These are phyloP conservation scores for Aspergillus steynii DNA, from an alignment of 495 filamentous ascomycete species.

Conservation along the genomic window DNA sequence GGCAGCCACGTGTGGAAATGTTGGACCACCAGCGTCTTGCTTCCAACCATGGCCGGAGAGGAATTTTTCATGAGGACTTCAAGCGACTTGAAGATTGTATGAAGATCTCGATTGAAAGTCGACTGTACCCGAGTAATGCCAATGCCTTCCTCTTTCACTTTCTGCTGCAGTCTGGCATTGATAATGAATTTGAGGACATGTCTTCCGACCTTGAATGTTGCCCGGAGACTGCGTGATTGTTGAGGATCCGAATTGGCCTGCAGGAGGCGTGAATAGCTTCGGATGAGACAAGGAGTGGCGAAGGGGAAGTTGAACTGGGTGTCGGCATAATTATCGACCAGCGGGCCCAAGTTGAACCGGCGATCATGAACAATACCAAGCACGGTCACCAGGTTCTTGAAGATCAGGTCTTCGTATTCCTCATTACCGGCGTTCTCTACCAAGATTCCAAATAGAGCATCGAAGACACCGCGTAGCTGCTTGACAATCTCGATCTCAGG, in stretches of 20 bases:
- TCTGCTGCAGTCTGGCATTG: slow-evolving; percentile 82
- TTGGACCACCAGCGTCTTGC: slow-evolving; percentile 92
- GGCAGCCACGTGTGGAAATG: slow-evolving; percentile 97
- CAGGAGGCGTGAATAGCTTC: slow-evolving; percentile 81
- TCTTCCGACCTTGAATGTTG: slow-evolving; percentile 91
- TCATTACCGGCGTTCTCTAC: slow-evolving; percentile 86
- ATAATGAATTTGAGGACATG: slow-evolving; percentile 96
- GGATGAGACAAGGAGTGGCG: slow-evolving; percentile 85
- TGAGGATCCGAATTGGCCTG: slow-evolving; percentile 76
- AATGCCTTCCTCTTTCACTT: slow-evolving; percentile 83
- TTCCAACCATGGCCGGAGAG: slow-evolving; percentile 83
- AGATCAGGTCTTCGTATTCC: slow-evolving; percentile 89
- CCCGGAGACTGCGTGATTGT: slow-evolving; percentile 78
- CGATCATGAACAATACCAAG: slow-evolving; percentile 93
- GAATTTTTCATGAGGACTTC: slow-evolving; percentile 85
- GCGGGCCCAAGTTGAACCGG: slow-evolving; percentile 83
- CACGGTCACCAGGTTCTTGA: slow-evolving; percentile 84
- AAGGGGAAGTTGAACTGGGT: slow-evolving; percentile 90
- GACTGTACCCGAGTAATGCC: slow-evolving; percentile 77
- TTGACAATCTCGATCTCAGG: slow-evolving; percentile 98
- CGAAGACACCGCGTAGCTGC: slow-evolving; percentile 83
- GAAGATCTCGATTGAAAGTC: slow-evolving; percentile 80
- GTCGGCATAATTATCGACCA: slow-evolving; percentile 91
- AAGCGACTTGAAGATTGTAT: slow-evolving; percentile 84
- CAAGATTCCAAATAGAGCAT: slow-evolving; percentile 87